A percentile compares a stretch with the other conserved stretches of the same genome.
Evolutionary conservation across 371 early-diverging fungal genomes (phyloP).

Genomic region (Syncephalastrum racemosum): DNA sequence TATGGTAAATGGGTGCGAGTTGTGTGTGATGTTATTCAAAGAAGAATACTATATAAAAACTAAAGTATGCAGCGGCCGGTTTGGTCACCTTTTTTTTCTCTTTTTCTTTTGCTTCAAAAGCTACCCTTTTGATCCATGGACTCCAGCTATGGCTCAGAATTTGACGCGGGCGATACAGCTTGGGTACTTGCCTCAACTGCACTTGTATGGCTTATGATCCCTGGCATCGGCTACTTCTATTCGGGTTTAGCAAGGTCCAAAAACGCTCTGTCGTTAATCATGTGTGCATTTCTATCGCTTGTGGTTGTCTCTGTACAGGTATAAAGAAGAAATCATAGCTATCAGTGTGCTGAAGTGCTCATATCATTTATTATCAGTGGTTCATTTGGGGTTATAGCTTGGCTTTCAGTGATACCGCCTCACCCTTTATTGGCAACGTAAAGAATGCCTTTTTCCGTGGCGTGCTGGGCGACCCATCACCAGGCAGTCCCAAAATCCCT

Average conservation of each 20-base stretch:
- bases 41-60: too few relatives aligned
- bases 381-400: slow-evolving; percentile 81
- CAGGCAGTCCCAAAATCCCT: slow-evolving; percentile 60
- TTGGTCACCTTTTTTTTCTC: slow-evolving; percentile 7
- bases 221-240: slow-evolving; percentile 86
- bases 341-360: neutral
- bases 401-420: slow-evolving; percentile 68
- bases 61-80: neutral
- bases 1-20: neutral
- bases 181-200: slow-evolving; percentile 69
- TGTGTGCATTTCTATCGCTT: slow-evolving; percentile 60
- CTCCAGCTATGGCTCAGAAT: slow-evolving; percentile 20
- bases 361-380: slow-evolving; percentile 54
- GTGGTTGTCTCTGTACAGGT: slow-evolving; percentile 61
- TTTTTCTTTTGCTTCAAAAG: slow-evolving; percentile 11
- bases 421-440: slow-evolving; percentile 76
- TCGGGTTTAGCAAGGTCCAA: slow-evolving; percentile 84
- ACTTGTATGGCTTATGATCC: slow-evolving; percentile 82
- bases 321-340: slow-evolving; percentile 9
- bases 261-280: slow-evolving; percentile 72
- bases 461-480: slow-evolving; percentile 51
- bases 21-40: too few relatives aligned
- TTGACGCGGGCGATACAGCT: slow-evolving; percentile 61
- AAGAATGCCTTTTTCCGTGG: slow-evolving; percentile 63
- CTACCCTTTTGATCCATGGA: slow-evolving; percentile 1